Evolutionary conservation across 805 yeast genomes (phyloP).

Genomic region (Yarrowia porcina): DNA sequence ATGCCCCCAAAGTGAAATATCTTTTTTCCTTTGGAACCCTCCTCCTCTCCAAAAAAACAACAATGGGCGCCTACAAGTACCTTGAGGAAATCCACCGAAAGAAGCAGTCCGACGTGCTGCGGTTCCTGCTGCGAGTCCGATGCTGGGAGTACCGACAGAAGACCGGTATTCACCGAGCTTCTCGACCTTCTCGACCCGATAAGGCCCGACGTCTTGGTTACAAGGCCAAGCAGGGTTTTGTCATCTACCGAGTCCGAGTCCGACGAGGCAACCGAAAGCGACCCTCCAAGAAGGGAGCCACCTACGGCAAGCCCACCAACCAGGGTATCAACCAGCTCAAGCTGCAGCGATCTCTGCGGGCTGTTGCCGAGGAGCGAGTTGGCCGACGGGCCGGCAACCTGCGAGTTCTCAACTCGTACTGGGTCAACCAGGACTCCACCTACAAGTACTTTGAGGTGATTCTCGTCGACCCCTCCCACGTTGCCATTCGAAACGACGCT

Average conservation of each 20-base stretch:
- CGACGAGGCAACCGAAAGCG: constrained; percentile 99
- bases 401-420: constrained; percentile 99
- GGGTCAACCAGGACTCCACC: constrained; percentile 99
- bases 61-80: constrained; percentile 99
- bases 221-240: constrained; percentile 99
- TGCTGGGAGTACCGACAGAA: constrained; percentile 99
- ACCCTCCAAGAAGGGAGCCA: constrained; percentile 99
- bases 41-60: neutral
- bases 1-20: constrained; percentile 4
- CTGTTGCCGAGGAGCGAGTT: constrained; percentile 99
- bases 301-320: constrained; percentile 99
- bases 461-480: constrained; percentile 95
- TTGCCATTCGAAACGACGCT: constrained; percentile 98
- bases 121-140: constrained; percentile 99
- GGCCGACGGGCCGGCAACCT: constrained; percentile 98
- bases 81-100: constrained; percentile 99
- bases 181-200: constrained; percentile 99
- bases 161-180: constrained; percentile 97
- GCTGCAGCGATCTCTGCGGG: constrained; percentile 97
- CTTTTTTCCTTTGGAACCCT: neutral
- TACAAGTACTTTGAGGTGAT: constrained; percentile 99
- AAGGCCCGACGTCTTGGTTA: constrained; percentile 99
- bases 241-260: constrained; percentile 97
- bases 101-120: constrained; percentile 99
- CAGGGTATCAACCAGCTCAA: constrained; percentile 99